Evolutionary conservation across 495 filamentous ascomycete species (phyloP).

Genomic region (Xylaria curta): DNA sequence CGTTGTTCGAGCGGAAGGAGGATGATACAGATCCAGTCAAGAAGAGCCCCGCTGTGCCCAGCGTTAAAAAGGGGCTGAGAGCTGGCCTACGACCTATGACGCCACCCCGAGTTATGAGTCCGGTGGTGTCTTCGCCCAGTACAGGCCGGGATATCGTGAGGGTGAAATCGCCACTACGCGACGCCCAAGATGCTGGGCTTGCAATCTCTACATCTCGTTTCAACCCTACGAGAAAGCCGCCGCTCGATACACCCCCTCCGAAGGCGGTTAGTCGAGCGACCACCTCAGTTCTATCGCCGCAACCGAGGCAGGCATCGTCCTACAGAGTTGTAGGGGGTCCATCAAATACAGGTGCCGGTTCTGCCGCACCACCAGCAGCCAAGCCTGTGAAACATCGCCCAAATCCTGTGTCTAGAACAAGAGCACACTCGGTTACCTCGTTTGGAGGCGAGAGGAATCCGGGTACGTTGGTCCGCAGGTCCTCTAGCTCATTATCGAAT

Average conservation of each 20-base stretch:
- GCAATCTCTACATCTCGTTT: background rate
- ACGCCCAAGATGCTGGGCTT: conserved; percentile 17
- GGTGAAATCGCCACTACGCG: conserved; percentile 19
- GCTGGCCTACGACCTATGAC: conserved; percentile 32
- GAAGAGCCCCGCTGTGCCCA: conserved; percentile 31
- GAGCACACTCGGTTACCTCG: conserved; percentile 5
- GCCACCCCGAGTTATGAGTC: conserved; percentile 34
- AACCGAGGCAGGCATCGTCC: conserved; percentile 27
- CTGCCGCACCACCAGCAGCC: background rate
- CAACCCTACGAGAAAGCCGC: conserved; percentile 20
- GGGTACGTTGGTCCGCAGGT: conserved; percentile 14
- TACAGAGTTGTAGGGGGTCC: conserved; percentile 26
- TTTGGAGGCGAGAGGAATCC: background rate
- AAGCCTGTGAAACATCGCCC: background rate
- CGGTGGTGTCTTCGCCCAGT: conserved; percentile 28
- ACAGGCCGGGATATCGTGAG: background rate
- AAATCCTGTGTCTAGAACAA: background rate
- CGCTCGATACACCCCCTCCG: conserved; percentile 26
- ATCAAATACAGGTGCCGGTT: background rate
- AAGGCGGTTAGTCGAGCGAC: conserved; percentile 20
- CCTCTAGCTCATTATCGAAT: conserved; percentile 48
- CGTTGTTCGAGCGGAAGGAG: conserved; percentile 62
- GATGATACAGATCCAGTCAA: conserved; percentile 48
- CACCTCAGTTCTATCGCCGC: conserved; percentile 32
- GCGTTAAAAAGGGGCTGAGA: conserved; percentile 33